A percentile compares a stretch with the other conserved stretches of the same genome.
These are phyloP conservation scores for Tetrapyrgos nigripes DNA, from an alignment of 1,284 basidiomycete species.

Conservation along the genomic window DNA sequence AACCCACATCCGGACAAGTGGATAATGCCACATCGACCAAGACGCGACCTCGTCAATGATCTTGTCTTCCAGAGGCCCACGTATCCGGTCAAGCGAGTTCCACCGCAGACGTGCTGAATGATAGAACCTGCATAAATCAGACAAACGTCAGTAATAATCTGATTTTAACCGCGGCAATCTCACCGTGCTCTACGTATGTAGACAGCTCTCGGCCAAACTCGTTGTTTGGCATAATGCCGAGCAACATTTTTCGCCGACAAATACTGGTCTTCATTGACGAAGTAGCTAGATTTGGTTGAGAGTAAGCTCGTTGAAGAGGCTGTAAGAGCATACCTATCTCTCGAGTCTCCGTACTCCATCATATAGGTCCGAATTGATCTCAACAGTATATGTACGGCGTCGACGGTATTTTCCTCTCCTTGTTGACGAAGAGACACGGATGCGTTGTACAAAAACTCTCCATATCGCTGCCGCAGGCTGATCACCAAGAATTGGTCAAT, in stretches of 20 bases:
- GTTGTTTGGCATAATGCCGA: conserved; percentile 71
- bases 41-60: conserved; percentile 85
- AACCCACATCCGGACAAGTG: conserved; percentile 60
- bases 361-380: conserved; percentile 68
- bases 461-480: conserved; percentile 68
- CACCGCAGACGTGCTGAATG: conserved; percentile 72
- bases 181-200: conserved; percentile 71
- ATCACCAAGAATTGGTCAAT: conserved; percentile 21
- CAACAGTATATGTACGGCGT: conserved; percentile 78
- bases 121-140: conserved; percentile 58
- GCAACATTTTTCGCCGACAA: conserved; percentile 66
- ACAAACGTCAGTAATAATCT: conserved; percentile 11
- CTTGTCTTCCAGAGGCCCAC: conserved; percentile 75
- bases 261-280: conserved; percentile 65
- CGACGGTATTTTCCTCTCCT: conserved; percentile 89
- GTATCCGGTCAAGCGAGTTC: conserved; percentile 75
- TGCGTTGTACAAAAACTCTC: conserved; percentile 74
- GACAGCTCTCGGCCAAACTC: conserved; percentile 73
- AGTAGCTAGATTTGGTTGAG: conserved; percentile 49
- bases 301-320: too few relatives aligned
- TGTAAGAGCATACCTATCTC: conserved; percentile 59
- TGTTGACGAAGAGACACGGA: conserved; percentile 72
- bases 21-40: conserved; percentile 88
- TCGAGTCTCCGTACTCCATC: conserved; percentile 74
- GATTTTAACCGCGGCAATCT: conserved; percentile 16